phyloP scores from a whole-genome alignment of 768 basidiomycete genomes.

The Suillus alpinus region DNA sequence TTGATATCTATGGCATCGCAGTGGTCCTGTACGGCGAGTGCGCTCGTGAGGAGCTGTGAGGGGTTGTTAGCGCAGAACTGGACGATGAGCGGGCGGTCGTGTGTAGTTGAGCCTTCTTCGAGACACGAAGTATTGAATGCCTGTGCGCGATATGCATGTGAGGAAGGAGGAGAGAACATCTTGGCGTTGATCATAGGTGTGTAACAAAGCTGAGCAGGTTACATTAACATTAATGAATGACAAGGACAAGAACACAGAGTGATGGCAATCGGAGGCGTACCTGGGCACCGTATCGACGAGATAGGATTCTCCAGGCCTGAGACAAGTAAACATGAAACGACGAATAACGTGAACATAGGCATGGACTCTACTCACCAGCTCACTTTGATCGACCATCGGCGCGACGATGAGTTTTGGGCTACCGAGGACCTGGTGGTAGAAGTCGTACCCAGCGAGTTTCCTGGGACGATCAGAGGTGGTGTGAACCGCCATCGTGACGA shows the following conservation, averaged over 20 bases:
- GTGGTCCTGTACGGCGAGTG: conserved; percentile 67
- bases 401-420: conserved; percentile 90
- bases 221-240: conserved; percentile 12
- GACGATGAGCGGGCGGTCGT: conserved; percentile 83
- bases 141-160: conserved; percentile 53
- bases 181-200: conserved; percentile 99
- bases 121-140: conserved; percentile 66
- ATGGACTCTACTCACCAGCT: conserved; percentile 61
- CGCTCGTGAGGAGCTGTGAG: conserved; percentile 72
- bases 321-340: not conserved
- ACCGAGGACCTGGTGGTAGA: conserved; percentile 75
- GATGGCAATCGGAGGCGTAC: conserved; percentile 31
- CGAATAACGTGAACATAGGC: not conserved
- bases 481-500: not conserved
- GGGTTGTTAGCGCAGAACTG: conserved; percentile 96
- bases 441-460: conserved; percentile 62
- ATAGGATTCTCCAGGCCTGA: conserved; percentile 88
- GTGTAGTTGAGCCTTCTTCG: conserved; percentile 76
- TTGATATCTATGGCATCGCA: conserved; percentile 97
- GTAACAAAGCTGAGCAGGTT: conserved; percentile 64
- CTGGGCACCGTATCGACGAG: conserved; percentile 79
- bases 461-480: not conserved
- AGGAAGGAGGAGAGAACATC: conserved; percentile 59
- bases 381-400: conserved; percentile 98
- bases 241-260: not conserved